Evolutionary conservation across 352 stramenopile species (phyloP), one percentile per base, ranked within the genome.

Genomic region (Peronospora farinosa): DNA sequence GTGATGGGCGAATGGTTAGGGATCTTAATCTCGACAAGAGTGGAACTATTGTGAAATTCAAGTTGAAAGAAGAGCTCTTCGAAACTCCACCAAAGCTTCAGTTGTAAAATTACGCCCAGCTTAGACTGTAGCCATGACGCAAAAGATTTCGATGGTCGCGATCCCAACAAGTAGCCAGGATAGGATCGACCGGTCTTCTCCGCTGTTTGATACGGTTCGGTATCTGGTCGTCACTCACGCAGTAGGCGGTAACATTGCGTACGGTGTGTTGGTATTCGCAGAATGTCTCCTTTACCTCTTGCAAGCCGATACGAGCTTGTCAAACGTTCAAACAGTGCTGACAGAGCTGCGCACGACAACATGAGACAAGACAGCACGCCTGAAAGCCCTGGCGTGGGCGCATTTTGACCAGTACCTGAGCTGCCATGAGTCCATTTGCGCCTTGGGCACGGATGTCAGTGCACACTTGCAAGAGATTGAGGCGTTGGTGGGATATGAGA

Each of bases 351-450:
- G 79, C 51, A 77, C 78, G 40, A 74, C 74, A 41, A 90, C 77
- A 13, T 89, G 74, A 1, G 78, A 90, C 63, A 92, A 90, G 58
- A 92, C 82, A 0, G 72, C 84, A 50, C 82, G 90, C 57, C 74
- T 92, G 35, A 92, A 92, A 51, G 72, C 75, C 8, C 65, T 92
- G 28, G 82, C 90, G 45, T 82, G 69, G 21, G 72, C 74, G 28
- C 82, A 90, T 56, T 92, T 90, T 47, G 82, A 92, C 47, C 77
- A 90, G 54, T 92, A 90, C 19, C 40, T 92, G 33, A 86, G 73
- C 15, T 92, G 79, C 48, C 82, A 92, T 51, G 82, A 92, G 47
- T 69, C 79, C 3, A 79, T 90, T 52, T 74, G 75, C 5, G 54
- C 69, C 10, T 54, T 92, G 16, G 63, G 67, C 0, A 64, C 84